These are phyloP conservation scores for Schrenkiella parvula DNA, from an alignment of 345 rosid species.

Conservation along the genomic window DNA sequence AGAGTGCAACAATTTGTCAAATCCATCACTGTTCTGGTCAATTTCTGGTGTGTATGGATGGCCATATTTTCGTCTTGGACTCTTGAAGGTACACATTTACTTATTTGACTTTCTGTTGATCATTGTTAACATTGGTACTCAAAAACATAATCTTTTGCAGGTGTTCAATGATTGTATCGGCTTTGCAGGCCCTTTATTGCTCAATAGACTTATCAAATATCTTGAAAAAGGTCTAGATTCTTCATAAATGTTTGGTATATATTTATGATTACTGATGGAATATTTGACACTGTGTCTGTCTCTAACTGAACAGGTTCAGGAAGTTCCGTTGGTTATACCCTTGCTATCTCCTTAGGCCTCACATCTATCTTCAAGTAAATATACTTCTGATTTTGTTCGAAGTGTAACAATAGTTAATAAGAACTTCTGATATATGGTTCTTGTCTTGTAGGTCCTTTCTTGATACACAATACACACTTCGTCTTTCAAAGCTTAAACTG, in stretches of 20 bases:
- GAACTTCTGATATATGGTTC: conserved; percentile 2
- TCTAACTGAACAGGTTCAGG: conserved; percentile 51
- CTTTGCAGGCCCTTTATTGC: conserved; percentile 81
- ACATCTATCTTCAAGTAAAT: conserved; percentile 69
- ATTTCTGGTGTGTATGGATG: conserved; percentile 79
- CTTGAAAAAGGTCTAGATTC: conserved; percentile 65
- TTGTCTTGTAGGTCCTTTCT: conserved; percentile 69
- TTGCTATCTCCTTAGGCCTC: conserved; percentile 71
- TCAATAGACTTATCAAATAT: conserved; percentile 72
- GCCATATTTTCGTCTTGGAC: conserved; percentile 72
- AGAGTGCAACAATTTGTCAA: conserved; percentile 28
- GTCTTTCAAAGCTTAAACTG: conserved; percentile 71
- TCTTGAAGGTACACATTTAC: conserved; percentile 61
- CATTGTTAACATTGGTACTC: not conserved
- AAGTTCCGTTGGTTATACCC: conserved; percentile 51
- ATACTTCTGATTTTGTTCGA: not conserved
- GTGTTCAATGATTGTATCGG: conserved; percentile 75
- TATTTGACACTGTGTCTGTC: not conserved
- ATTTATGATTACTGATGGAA: not conserved
- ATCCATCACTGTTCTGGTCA: conserved; percentile 63
- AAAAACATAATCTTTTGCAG: conserved; percentile 35
- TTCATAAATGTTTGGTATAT: not conserved
- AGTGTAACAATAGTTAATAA: not conserved
- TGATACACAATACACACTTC: conserved; percentile 78
- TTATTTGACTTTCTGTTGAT: not conserved